Percentiles rank a stretch among this genome's conserved stretches.
These are phyloP conservation scores for Diplogelasinospora grovesii DNA, from an alignment of 495 filamentous ascomycete genomes.

Conservation along the genomic window DNA sequence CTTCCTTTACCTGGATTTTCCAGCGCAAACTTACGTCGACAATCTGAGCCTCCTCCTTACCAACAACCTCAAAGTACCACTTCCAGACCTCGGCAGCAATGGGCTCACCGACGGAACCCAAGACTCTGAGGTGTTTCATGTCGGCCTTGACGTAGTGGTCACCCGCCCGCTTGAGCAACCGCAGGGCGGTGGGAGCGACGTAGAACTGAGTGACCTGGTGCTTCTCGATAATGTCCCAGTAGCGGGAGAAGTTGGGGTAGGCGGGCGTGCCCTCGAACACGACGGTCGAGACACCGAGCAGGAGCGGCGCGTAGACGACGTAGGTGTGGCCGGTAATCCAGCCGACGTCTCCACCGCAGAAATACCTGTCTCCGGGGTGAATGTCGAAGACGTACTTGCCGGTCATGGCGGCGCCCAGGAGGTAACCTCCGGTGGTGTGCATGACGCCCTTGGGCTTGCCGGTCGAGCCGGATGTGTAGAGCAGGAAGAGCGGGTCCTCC, in stretches of 20 bases:
- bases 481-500: slow-evolving; percentile 93
- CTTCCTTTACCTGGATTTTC: too few species aligned
- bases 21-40: slow-evolving; percentile 85
- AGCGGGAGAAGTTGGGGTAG: slow-evolving; percentile 95
- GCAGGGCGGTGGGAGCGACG: slow-evolving; percentile 89
- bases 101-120: slow-evolving; percentile 96
- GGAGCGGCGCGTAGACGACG: slow-evolving; percentile 90
- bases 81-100: slow-evolving; percentile 99
- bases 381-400: slow-evolving; percentile 99
- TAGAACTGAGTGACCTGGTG: slow-evolving; percentile 97
- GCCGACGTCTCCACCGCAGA: slow-evolving; percentile 96
- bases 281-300: slow-evolving; percentile 88
- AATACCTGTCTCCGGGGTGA: slow-evolving; percentile 85
- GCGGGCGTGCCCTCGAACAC: slow-evolving; percentile 99
- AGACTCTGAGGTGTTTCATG: slow-evolving; percentile 82
- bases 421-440: slow-evolving; percentile 94
- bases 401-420: slow-evolving; percentile 84
- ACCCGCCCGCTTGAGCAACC: slow-evolving; percentile 89
- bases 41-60: slow-evolving; percentile 87
- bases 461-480: slow-evolving; percentile 97
- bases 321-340: slow-evolving; percentile 99
- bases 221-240: slow-evolving; percentile 97
- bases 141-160: slow-evolving; percentile 81
- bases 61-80: slow-evolving; percentile 97
- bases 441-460: slow-evolving; percentile 98